These are phyloP conservation scores for Alternaria arbusti DNA, from an alignment of 2,329 filamentous ascomycete genomes.

Conservation along the genomic window DNA sequence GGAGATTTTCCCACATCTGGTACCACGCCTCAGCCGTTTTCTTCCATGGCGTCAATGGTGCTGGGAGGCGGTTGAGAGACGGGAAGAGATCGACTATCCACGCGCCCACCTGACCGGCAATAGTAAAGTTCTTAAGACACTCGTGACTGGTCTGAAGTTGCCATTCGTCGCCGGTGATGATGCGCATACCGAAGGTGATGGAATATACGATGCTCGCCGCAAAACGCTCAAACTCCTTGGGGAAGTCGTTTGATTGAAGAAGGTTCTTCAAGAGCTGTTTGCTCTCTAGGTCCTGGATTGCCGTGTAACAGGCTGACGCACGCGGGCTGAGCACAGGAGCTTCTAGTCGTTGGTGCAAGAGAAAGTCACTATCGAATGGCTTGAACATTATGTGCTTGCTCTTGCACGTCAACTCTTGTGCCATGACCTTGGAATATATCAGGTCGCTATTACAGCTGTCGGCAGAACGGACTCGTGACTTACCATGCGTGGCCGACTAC, in stretches of 20 bases:
- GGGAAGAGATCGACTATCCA: conserved; percentile 55
- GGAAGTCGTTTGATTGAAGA: conserved; percentile 26
- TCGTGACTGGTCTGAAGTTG: conserved; percentile 19
- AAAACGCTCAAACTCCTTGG: conserved; percentile 46
- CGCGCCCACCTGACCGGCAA: conserved; percentile 38
- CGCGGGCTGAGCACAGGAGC: conserved; percentile 39
- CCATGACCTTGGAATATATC: conserved; percentile 42
- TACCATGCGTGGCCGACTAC: conserved; percentile 54
- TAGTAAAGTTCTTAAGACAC: conserved; percentile 19
- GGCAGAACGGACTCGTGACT: neutral
- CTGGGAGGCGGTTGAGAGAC: conserved; percentile 51
- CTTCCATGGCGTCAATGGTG: conserved; percentile 41
- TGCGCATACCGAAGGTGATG: conserved; percentile 48
- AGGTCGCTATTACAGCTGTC: neutral
- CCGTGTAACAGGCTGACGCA: conserved; percentile 40
- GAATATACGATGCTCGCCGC: conserved; percentile 49
- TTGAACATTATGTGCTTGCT: conserved; percentile 49
- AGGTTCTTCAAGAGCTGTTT: conserved; percentile 52
- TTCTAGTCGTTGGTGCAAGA: conserved; percentile 50
- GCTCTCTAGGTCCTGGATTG: conserved; percentile 54
- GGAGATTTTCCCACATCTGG: conserved; percentile 15
- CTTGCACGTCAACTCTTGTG: conserved; percentile 56
- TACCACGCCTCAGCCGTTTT: conserved; percentile 23
- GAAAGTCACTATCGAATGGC: conserved; percentile 47
- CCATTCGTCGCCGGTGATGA: conserved; percentile 30